phyloP scores from a whole-genome alignment of 2,329 filamentous ascomycete genomes.

The Neonectria faginata region DNA sequence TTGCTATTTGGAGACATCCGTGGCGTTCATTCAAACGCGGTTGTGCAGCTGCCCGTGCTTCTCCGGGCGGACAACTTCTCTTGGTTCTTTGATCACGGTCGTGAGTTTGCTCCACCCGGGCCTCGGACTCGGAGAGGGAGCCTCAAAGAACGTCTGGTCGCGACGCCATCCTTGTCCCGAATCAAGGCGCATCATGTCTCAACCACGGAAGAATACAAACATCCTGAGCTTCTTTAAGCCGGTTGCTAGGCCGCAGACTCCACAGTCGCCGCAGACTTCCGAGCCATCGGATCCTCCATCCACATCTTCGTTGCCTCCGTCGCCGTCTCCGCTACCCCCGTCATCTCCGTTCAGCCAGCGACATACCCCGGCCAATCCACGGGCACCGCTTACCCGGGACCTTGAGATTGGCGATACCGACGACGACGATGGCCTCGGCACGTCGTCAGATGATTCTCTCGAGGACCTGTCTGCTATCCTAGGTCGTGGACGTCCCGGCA shows the following conservation, averaged over 20 bases:
- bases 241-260: conserved; percentile 30
- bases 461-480: conserved; percentile 59
- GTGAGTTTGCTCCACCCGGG: conserved; percentile 4
- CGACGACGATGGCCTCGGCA: conserved; percentile 72
- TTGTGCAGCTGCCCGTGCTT: background rate
- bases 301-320: conserved; percentile 37
- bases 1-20: background rate
- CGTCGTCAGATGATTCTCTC: conserved; percentile 68
- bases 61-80: background rate
- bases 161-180: background rate
- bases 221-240: conserved; percentile 57
- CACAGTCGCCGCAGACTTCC: conserved; percentile 26
- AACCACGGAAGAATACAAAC: conserved; percentile 46
- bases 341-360: conserved; percentile 45
- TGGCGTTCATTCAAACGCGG: background rate
- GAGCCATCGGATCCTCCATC: conserved; percentile 24
- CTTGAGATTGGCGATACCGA: conserved; percentile 77
- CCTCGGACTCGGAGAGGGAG: conserved; percentile 2
- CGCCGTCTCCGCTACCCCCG: conserved; percentile 40
- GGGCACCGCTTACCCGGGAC: conserved; percentile 56
- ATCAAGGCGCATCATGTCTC: conserved; percentile 36
- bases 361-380: conserved; percentile 42
- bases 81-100: background rate
- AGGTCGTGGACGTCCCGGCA: conserved; percentile 41
- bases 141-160: conserved; percentile 5